These are phyloP conservation scores for Hyphopichia burtonii DNA, from an alignment of 1,139 yeast genomes.

Conservation along the genomic window DNA sequence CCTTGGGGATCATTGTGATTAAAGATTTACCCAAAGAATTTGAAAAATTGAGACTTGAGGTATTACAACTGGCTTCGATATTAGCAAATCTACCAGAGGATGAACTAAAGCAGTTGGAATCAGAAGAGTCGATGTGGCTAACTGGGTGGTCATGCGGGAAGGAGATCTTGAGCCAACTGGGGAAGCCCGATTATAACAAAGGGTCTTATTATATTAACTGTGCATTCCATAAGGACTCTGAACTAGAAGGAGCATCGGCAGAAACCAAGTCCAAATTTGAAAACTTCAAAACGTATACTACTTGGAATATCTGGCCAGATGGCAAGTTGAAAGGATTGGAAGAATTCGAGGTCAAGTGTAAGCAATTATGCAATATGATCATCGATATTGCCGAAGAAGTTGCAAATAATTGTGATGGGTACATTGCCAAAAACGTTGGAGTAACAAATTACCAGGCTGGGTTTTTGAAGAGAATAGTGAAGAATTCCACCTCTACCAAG, in stretches of 20 bases:
- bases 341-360: constrained; percentile 35
- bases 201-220: constrained; percentile 65
- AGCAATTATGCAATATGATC: constrained; percentile 43
- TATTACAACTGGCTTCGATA: constrained; percentile 44
- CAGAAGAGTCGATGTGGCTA: constrained; percentile 49
- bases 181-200: constrained; percentile 49
- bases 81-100: constrained; percentile 43
- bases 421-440: constrained; percentile 19
- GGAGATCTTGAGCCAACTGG: constrained; percentile 42
- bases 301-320: constrained; percentile 56
- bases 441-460: constrained; percentile 27
- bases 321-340: constrained; percentile 18
- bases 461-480: constrained; percentile 47
- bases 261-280: constrained; percentile 29
- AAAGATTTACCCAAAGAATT: constrained; percentile 42
- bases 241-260: constrained; percentile 45
- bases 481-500: constrained; percentile 54
- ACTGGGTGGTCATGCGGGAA: constrained; percentile 70
- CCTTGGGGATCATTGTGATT: constrained; percentile 54
- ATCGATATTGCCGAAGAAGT: constrained; percentile 51
- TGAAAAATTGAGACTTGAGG: constrained; percentile 37
- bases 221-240: constrained; percentile 47
- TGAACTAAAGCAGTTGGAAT: constrained; percentile 39
- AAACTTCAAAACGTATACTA: constrained; percentile 44
- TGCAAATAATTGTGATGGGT: constrained; percentile 54